Conservation (phyloP, 495 filamentous ascomycete genomes). For the Astrothelium macrocarpum region DNA sequence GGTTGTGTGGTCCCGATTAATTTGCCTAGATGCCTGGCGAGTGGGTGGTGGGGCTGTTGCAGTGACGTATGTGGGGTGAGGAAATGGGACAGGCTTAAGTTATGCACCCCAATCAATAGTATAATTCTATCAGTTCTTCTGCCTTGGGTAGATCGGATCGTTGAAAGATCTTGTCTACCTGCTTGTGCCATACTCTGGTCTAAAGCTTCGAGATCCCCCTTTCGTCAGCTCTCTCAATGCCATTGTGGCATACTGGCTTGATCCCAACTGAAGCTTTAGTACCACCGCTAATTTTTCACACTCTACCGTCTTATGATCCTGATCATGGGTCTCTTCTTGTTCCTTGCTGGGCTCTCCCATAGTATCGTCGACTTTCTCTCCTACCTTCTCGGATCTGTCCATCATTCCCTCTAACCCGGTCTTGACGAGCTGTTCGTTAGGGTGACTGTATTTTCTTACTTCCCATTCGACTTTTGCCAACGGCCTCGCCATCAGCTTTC, state of each 20-base stretch:
- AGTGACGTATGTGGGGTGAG: slow-evolving; percentile 2
- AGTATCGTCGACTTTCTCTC: background rate
- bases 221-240: slow-evolving; percentile 80
- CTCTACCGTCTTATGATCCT: slow-evolving; percentile 34
- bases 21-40: too few relatives aligned
- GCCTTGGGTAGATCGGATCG: too few relatives aligned
- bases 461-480: slow-evolving; percentile 48
- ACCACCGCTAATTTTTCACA: slow-evolving; percentile 54
- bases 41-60: background rate
- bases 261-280: slow-evolving; percentile 72
- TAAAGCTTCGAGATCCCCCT: slow-evolving; percentile 52
- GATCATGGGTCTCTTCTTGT: background rate
- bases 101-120: too few relatives aligned
- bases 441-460: slow-evolving; percentile 55
- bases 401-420: slow-evolving; percentile 71
- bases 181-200: slow-evolving; percentile 42
- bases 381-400: slow-evolving; percentile 39
- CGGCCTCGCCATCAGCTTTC: slow-evolving; percentile 68
- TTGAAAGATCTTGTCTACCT: background rate
- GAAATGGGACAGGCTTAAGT: too few relatives aligned
- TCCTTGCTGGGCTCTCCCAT: slow-evolving; percentile 8
- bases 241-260: slow-evolving; percentile 90
- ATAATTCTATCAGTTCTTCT: too few relatives aligned
- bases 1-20: too few relatives aligned
- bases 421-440: slow-evolving; percentile 72